phyloP scores from a whole-genome alignment of 495 filamentous ascomycete species.

The Polyplosphaeria fusca region DNA sequence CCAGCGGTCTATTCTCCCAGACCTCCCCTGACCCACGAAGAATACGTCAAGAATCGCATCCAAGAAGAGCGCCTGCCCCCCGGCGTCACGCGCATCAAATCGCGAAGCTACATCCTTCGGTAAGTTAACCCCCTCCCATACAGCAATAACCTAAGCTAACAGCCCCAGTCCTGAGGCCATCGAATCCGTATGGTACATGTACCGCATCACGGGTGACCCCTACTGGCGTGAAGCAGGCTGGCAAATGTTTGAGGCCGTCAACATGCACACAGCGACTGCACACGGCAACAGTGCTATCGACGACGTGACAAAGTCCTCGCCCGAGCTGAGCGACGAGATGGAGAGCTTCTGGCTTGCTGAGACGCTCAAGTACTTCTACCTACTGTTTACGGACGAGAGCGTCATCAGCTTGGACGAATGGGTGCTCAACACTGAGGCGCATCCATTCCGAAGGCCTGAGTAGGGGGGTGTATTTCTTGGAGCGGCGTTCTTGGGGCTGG shows the following conservation, averaged over 20 bases:
- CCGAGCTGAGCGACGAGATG: constrained; percentile 40
- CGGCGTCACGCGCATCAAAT: constrained; percentile 61
- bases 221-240: constrained; percentile 83
- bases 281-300: constrained; percentile 69
- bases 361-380: constrained; percentile 80
- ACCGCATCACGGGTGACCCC: constrained; percentile 78
- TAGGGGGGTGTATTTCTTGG: not conserved
- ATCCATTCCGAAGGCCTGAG: constrained; percentile 34
- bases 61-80: constrained; percentile 59
- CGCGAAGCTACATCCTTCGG: constrained; percentile 73
- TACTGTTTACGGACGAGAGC: constrained; percentile 73
- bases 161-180: constrained; percentile 79
- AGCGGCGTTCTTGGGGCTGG: not conserved
- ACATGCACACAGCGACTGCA: constrained; percentile 61
- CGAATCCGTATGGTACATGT: constrained; percentile 95
- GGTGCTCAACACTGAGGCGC: constrained; percentile 50
- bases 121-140: constrained; percentile 38
- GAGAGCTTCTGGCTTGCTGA: constrained; percentile 47
- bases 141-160: not conserved
- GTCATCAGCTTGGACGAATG: constrained; percentile 68
- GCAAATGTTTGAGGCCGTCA: constrained; percentile 81
- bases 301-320: constrained; percentile 59
- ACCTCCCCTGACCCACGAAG: constrained; percentile 56
- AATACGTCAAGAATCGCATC: constrained; percentile 61
- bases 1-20: constrained; percentile 20